Percentiles rank a stretch among this genome's conserved stretches.
Evolutionary conservation across 2,329 filamentous ascomycete species (phyloP).

Genomic region (Trichoderma cornu-damae): DNA sequence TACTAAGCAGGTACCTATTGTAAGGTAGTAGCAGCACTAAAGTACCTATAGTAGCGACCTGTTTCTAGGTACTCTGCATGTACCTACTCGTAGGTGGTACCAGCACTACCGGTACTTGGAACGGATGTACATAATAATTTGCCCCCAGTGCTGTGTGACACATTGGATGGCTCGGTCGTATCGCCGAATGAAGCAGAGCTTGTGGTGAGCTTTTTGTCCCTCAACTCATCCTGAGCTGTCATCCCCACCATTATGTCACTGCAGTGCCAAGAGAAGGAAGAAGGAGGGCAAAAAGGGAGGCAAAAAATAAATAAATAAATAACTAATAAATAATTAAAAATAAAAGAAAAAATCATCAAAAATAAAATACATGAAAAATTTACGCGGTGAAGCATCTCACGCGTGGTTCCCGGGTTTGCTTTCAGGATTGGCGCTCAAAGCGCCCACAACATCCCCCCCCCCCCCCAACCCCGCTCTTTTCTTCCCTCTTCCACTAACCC

Average conservation of each 20-base stretch:
- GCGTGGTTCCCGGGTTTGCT: constrained; percentile 5
- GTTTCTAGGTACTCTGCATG: background rate
- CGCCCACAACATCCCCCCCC: too few relatives aligned
- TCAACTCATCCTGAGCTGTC: constrained; percentile 1
- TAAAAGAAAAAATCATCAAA: background rate
- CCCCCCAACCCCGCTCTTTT: background rate
- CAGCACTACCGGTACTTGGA: background rate
- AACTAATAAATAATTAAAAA: background rate
- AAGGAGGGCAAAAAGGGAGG: too few relatives aligned
- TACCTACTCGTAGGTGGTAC: background rate
- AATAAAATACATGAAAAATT: background rate
- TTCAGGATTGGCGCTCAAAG: constrained; percentile 9
- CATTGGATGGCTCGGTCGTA: constrained; percentile 1
- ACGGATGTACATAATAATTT: background rate
- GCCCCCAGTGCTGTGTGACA: background rate
- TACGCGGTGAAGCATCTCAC: constrained; percentile 17
- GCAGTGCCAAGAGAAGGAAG: constrained; percentile 11
- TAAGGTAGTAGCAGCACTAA: too few relatives aligned
- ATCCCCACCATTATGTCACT: constrained; percentile 16
- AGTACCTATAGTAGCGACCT: too few relatives aligned
- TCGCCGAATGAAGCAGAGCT: constrained; percentile 10
- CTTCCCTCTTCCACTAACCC: background rate
- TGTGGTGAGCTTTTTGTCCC: background rate
- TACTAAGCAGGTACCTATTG: too few relatives aligned
- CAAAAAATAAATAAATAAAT: background rate